phyloP scores from a whole-genome alignment of 1,284 basidiomycete species.

The Dichomitus squalens region DNA sequence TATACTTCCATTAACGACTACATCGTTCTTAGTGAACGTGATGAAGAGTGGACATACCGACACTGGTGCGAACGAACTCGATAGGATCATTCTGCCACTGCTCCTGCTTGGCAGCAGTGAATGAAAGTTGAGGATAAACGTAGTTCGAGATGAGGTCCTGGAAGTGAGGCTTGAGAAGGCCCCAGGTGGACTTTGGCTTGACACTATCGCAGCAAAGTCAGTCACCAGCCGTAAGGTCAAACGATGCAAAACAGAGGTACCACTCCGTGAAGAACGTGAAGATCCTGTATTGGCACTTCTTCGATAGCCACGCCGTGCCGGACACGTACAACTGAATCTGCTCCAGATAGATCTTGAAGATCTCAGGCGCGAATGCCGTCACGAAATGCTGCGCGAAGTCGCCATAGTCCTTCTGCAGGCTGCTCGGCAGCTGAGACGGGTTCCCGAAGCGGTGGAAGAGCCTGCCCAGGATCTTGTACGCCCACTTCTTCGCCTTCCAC shows the following conservation, averaged over 20 bases:
- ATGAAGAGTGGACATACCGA: slow-evolving; percentile 50
- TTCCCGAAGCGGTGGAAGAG: slow-evolving; percentile 84
- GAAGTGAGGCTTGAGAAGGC: slow-evolving; percentile 80
- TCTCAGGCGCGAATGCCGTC: slow-evolving; percentile 79
- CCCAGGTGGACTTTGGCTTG: slow-evolving; percentile 88
- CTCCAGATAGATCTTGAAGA: slow-evolving; percentile 76
- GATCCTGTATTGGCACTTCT: slow-evolving; percentile 80
- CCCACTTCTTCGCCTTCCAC: slow-evolving; percentile 93
- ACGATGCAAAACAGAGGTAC: slow-evolving; percentile 42
- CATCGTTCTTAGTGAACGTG: not conserved
- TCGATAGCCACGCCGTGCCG: slow-evolving; percentile 75
- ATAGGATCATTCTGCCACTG: slow-evolving; percentile 80
- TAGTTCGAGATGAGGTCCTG: slow-evolving; percentile 74
- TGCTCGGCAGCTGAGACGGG: slow-evolving; percentile 78
- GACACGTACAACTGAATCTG: slow-evolving; percentile 76
- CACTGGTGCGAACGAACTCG: slow-evolving; percentile 74
- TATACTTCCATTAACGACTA: not conserved
- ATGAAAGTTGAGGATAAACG: slow-evolving; percentile 85
- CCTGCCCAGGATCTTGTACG: slow-evolving; percentile 72
- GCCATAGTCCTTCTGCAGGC: slow-evolving; percentile 69
- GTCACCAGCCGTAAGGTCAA: no score
- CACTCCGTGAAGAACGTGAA: slow-evolving; percentile 86
- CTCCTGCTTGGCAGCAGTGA: slow-evolving; percentile 65
- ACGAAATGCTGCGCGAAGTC: slow-evolving; percentile 80
- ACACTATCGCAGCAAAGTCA: slow-evolving; percentile 49